A percentile compares a stretch with the other conserved stretches of the same genome.
Conservation (phyloP, 495 filamentous ascomycete genomes). For the Evansstolkia leycettana region DNA sequence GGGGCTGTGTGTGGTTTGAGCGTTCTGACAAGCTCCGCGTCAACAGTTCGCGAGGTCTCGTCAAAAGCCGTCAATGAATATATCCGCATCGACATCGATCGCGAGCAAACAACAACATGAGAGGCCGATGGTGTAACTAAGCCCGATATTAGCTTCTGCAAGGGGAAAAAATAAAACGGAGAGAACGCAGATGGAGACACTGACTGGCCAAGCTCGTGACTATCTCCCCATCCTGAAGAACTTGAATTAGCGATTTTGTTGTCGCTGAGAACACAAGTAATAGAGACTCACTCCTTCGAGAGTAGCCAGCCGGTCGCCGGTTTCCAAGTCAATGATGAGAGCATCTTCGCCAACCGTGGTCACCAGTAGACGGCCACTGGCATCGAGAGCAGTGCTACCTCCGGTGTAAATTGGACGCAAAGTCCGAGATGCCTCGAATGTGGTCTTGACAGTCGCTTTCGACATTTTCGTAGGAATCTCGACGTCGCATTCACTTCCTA, state of each 20-base stretch:
- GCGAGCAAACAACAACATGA: slow-evolving; percentile 80
- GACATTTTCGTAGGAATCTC: slow-evolving; percentile 25
- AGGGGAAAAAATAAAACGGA: slow-evolving; percentile 2
- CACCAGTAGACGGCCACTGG: slow-evolving; percentile 69
- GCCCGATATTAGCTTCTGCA: slow-evolving; percentile 9
- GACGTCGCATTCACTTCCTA: not conserved
- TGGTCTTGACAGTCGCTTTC: slow-evolving; percentile 53
- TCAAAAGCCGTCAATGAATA: slow-evolving; percentile 56
- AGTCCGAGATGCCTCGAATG: slow-evolving; percentile 67
- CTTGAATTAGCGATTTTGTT: slow-evolving; percentile 9
- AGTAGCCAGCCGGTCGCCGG: slow-evolving; percentile 67
- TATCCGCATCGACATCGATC: slow-evolving; percentile 87
- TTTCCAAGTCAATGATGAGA: slow-evolving; percentile 72
- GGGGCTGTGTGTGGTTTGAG: slow-evolving; percentile 85
- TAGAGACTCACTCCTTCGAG: slow-evolving; percentile 68
- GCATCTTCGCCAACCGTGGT: slow-evolving; percentile 83
- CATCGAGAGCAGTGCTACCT: slow-evolving; percentile 73
- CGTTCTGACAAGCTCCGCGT: slow-evolving; percentile 58
- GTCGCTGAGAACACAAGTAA: not conserved
- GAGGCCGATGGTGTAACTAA: slow-evolving; percentile 77
- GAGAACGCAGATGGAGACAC: slow-evolving; percentile 10
- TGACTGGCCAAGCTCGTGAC: slow-evolving; percentile 76
- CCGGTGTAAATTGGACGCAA: slow-evolving; percentile 93
- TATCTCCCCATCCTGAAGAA: slow-evolving; percentile 70
- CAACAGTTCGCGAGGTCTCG: slow-evolving; percentile 38